A percentile compares a stretch with the other conserved stretches of the same genome.
Evolutionary conservation across 441 rosid species (phyloP).

Genomic region (Monsonia emarginata): DNA sequence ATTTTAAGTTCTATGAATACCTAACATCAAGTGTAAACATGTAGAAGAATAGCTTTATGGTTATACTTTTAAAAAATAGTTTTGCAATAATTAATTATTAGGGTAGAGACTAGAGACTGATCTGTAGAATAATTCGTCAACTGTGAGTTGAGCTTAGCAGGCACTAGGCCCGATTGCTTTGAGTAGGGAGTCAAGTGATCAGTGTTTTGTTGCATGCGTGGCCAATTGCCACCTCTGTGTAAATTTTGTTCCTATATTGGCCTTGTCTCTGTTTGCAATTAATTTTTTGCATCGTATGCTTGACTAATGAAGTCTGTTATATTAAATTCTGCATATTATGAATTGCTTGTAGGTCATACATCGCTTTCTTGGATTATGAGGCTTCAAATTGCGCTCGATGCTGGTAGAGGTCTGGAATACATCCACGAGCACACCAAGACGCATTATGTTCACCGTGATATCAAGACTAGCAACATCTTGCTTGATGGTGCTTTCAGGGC

Average conservation of each 20-base stretch:
- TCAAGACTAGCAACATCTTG: constrained; percentile 86
- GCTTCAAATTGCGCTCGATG: constrained; percentile 80
- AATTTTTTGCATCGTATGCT: neutral
- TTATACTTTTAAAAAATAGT: neutral
- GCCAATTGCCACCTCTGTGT: neutral
- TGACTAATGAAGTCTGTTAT: constrained; percentile 6
- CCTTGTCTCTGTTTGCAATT: neutral
- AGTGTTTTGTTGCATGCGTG: neutral
- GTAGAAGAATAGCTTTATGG: neutral
- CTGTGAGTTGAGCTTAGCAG: no score
- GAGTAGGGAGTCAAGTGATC: neutral
- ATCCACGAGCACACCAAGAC: constrained; percentile 91
- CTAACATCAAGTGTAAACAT: neutral
- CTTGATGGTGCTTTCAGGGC: constrained; percentile 81
- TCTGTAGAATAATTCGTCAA: no score
- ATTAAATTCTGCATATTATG: constrained; percentile 7
- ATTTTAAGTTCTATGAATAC: neutral
- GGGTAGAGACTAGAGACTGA: neutral
- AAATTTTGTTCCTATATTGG: neutral
- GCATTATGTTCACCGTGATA: constrained; percentile 90
- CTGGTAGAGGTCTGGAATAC: constrained; percentile 91
- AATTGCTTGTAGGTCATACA: constrained; percentile 53
- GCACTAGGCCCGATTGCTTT: neutral
- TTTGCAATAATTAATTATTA: neutral
- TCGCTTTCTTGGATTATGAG: constrained; percentile 88